phyloP scores from a whole-genome alignment of 345 rosid species.

The Capsella bursapastoris region DNA sequence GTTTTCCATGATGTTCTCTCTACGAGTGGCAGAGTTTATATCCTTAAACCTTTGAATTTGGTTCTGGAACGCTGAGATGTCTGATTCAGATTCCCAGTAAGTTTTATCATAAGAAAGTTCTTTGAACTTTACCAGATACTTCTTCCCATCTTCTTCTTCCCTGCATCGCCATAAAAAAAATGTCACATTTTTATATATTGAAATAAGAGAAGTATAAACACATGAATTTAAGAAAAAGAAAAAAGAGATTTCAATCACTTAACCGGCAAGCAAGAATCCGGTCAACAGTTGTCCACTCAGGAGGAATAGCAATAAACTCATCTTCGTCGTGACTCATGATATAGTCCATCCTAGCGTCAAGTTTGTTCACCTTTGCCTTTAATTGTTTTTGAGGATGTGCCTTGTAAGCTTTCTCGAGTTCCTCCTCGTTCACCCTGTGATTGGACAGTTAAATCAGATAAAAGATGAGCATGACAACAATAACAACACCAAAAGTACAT shows the following conservation, averaged over 20 bases:
- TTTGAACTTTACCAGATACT: slow-evolving; percentile 85
- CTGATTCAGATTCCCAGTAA: slow-evolving; percentile 88
- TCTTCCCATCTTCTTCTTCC: slow-evolving; percentile 53
- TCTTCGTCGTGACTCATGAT: slow-evolving; percentile 55
- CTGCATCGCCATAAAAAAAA: slow-evolving; percentile 4
- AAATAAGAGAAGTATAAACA: neutral
- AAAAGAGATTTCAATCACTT: slow-evolving; percentile 23
- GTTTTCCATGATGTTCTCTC: slow-evolving; percentile 52
- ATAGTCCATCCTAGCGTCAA: slow-evolving; percentile 51
- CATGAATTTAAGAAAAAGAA: neutral
- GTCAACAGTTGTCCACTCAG: slow-evolving; percentile 90
- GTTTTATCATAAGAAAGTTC: slow-evolving; percentile 79
- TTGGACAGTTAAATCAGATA: neutral
- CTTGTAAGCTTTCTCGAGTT: slow-evolving; percentile 73
- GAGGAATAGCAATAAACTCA: slow-evolving; percentile 74
- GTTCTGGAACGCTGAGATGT: slow-evolving; percentile 75
- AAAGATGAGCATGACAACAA: neutral
- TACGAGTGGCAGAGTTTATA: slow-evolving; percentile 59
- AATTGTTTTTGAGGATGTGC: slow-evolving; percentile 64
- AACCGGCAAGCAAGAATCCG: slow-evolving; percentile 85
- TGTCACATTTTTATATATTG: neutral
- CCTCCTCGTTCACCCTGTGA: slow-evolving; percentile 83
- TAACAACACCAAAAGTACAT: slow-evolving; percentile 10
- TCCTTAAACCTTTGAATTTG: slow-evolving; percentile 70
- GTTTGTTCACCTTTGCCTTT: slow-evolving; percentile 68